These are phyloP conservation scores for Wickerhamomyces bovis DNA, from an alignment of 805 yeast species.

Conservation along the genomic window DNA sequence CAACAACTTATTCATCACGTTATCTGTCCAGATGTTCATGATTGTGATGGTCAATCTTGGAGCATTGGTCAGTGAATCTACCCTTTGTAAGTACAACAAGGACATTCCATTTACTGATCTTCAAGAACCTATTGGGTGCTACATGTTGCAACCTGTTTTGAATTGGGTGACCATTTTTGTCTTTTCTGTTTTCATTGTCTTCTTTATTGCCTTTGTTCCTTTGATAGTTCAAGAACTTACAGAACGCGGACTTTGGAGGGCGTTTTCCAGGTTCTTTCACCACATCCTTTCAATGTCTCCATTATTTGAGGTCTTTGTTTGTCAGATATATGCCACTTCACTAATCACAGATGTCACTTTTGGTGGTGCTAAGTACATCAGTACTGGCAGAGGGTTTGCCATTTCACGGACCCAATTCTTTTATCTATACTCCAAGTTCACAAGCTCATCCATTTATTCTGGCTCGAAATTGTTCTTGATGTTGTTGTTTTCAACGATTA, in stretches of 20 bases:
- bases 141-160: conserved; percentile 76
- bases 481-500: conserved; percentile 65
- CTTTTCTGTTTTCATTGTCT: conserved; percentile 84
- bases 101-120: conserved; percentile 69
- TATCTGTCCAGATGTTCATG: conserved; percentile 86
- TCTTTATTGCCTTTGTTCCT: conserved; percentile 87
- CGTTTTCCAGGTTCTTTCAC: conserved; percentile 59
- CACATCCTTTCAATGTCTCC: conserved; percentile 85
- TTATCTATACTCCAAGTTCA: conserved; percentile 68
- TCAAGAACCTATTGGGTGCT: conserved; percentile 77
- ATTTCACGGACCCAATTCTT: conserved; percentile 73
- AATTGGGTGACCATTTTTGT: conserved; percentile 89
- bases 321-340: conserved; percentile 85
- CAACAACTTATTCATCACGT: conserved; percentile 79
- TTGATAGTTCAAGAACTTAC: conserved; percentile 79
- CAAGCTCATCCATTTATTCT: conserved; percentile 66
- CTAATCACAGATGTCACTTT: conserved; percentile 68
- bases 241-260: conserved; percentile 80
- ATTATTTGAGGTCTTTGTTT: conserved; percentile 88
- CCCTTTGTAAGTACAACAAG: conserved; percentile 59
- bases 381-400: conserved; percentile 94
- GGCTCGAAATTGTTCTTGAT: conserved; percentile 68
- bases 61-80: conserved; percentile 65
- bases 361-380: conserved; percentile 89
- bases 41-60: conserved; percentile 75